Conservation (phyloP, 1,284 basidiomycete species). For the Papiliotrema laurentii region DNA sequence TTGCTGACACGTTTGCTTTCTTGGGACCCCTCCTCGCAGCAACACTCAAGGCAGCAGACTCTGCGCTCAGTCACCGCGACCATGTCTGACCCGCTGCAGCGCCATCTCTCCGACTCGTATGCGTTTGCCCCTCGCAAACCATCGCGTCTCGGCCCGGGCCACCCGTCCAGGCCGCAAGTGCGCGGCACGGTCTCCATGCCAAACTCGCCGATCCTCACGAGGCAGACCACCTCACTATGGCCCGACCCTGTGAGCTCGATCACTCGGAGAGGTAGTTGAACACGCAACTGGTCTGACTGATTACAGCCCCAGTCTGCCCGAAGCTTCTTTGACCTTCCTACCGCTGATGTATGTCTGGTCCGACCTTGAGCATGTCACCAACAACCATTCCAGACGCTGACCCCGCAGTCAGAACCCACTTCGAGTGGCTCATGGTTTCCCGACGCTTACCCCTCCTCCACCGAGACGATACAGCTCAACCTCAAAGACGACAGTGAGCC, state of each 20-base stretch:
- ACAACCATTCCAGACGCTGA: no score
- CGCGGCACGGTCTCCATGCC: conserved; percentile 22
- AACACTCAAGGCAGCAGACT: no score
- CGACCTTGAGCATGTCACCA: conserved; percentile 1
- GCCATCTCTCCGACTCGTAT: conserved; percentile 1
- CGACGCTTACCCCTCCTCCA: not conserved
- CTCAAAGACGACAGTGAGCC: not conserved
- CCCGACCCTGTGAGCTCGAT: not conserved
- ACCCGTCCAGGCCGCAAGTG: not conserved
- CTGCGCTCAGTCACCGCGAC: no score
- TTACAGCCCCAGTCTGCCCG: conserved; percentile 13
- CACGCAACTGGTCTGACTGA: not conserved
- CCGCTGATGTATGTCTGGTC: not conserved
- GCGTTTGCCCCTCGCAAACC: conserved; percentile 9
- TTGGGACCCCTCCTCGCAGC: no score
- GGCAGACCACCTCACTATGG: not conserved
- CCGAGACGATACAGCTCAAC: not conserved
- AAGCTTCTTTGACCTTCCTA: conserved; percentile 4
- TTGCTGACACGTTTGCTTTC: no score
- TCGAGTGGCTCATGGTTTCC: not conserved
- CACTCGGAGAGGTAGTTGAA: not conserved
- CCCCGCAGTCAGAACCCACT: no score
- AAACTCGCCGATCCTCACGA: conserved; percentile 9
- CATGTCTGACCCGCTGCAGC: not conserved
- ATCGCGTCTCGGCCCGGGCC: conserved; percentile 11